A percentile compares a stretch with the other conserved stretches of the same genome.
Conservation (phyloP, 768 basidiomycete genomes). For the Dendrothele bispora region DNA sequence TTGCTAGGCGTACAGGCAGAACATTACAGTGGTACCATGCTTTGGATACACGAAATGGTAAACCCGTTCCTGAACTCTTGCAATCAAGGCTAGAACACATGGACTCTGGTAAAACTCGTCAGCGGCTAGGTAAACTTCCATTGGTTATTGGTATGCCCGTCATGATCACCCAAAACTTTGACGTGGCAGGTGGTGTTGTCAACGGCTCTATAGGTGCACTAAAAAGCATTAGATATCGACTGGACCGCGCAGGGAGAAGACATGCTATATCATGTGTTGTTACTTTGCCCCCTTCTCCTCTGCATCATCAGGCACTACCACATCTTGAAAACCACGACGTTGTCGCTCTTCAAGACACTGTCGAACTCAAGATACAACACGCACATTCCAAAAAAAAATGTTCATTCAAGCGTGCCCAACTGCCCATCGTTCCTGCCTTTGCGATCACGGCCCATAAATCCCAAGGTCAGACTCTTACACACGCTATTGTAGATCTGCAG, state of each 20-base stretch:
- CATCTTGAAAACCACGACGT: slow-evolving; percentile 10
- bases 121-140: slow-evolving; percentile 16
- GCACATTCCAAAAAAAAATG: slow-evolving; percentile 4
- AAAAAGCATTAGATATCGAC: slow-evolving; percentile 10
- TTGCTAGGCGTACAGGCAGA: background rate
- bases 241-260: slow-evolving; percentile 10
- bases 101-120: slow-evolving; percentile 13
- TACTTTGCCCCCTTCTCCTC: background rate
- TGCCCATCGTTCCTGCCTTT: slow-evolving; percentile 24
- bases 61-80: background rate
- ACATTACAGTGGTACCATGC: slow-evolving; percentile 14
- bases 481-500: slow-evolving; percentile 19
- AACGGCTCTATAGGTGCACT: slow-evolving; percentile 21
- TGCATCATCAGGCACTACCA: slow-evolving; percentile 6
- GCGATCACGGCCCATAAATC: slow-evolving; percentile 27
- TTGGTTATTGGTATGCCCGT: slow-evolving; percentile 30
- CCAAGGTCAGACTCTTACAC: slow-evolving; percentile 21
- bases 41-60: slow-evolving; percentile 6
- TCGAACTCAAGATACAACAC: slow-evolving; percentile 9
- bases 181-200: slow-evolving; percentile 21
- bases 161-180: slow-evolving; percentile 23
- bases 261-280: slow-evolving; percentile 17
- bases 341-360: slow-evolving; percentile 13
- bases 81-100: background rate
- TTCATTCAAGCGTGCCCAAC: slow-evolving; percentile 15